Evolutionary conservation across 805 yeast species (phyloP).

Genomic region (Hanseniaspora lachancei): DNA sequence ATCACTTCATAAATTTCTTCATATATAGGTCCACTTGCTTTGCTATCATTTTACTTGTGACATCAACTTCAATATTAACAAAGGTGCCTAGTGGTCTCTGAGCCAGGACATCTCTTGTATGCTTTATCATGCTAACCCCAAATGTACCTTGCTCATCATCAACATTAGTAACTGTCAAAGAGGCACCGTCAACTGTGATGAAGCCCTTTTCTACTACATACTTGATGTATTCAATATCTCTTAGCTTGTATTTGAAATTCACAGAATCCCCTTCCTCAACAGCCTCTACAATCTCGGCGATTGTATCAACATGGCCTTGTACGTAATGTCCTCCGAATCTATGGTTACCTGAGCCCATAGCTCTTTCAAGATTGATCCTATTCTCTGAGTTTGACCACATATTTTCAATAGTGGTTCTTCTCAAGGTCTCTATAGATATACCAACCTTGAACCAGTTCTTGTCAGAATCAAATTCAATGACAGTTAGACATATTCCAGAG

Average conservation of each 20-base stretch:
- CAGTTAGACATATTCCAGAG: constrained; percentile 84
- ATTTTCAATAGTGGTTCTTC: constrained; percentile 59
- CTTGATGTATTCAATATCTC: constrained; percentile 44
- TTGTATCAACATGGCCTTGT: constrained; percentile 93
- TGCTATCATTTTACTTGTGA: constrained; percentile 83
- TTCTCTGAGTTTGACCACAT: constrained; percentile 36
- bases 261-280: constrained; percentile 63
- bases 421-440: constrained; percentile 79
- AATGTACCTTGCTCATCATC: constrained; percentile 45
- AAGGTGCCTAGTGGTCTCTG: constrained; percentile 44
- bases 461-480: constrained; percentile 52
- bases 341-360: constrained; percentile 57
- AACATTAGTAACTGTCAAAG: constrained; percentile 74
- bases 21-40: constrained; percentile 59
- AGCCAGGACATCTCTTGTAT: constrained; percentile 71
- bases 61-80: constrained; percentile 89
- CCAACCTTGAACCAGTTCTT: constrained; percentile 68
- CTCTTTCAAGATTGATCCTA: constrained; percentile 80
- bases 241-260: constrained; percentile 56
- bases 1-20: constrained; percentile 38
- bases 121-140: constrained; percentile 80
- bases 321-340: constrained; percentile 96
- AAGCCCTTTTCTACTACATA: constrained; percentile 94
- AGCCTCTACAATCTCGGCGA: constrained; percentile 48
- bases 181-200: constrained; percentile 83